phyloP scores from a whole-genome alignment of 768 basidiomycete genomes.

The Holtermannia corniformis region DNA sequence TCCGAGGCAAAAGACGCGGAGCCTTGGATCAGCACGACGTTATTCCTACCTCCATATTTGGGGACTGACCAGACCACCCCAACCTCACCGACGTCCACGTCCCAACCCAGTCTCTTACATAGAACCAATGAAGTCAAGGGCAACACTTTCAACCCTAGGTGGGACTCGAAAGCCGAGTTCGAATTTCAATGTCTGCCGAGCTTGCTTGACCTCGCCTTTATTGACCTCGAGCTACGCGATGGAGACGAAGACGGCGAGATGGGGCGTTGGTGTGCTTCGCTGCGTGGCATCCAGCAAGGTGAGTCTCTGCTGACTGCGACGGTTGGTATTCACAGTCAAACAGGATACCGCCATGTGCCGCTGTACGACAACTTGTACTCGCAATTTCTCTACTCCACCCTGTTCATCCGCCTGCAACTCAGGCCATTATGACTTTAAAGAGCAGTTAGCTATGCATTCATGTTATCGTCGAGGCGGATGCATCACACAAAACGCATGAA shows the following conservation, averaged over 20 bases:
- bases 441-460: background rate
- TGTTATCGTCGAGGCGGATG: no score
- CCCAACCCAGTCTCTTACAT: background rate
- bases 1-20: no score
- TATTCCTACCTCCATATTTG: slow-evolving; percentile 9
- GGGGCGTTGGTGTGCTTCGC: slow-evolving; percentile 61
- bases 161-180: slow-evolving; percentile 64
- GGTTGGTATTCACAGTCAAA: background rate
- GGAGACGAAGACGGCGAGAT: slow-evolving; percentile 61
- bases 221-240: slow-evolving; percentile 65
- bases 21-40: slow-evolving; percentile 44
- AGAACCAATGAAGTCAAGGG: slow-evolving; percentile 61
- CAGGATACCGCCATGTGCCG: slow-evolving; percentile 78
- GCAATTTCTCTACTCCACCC: slow-evolving; percentile 85
- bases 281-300: slow-evolving; percentile 69
- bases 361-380: slow-evolving; percentile 78
- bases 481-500: no score
- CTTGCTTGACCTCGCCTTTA: slow-evolving; percentile 76
- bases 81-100: background rate
- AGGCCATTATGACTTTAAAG: background rate
- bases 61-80: no score
- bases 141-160: slow-evolving; percentile 88
- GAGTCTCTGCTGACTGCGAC: slow-evolving; percentile 23
- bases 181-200: slow-evolving; percentile 46
- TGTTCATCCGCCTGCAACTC: slow-evolving; percentile 65